These are phyloP conservation scores for Lagenidium giganteum DNA, from an alignment of 352 stramenopile species.

Conservation along the genomic window DNA sequence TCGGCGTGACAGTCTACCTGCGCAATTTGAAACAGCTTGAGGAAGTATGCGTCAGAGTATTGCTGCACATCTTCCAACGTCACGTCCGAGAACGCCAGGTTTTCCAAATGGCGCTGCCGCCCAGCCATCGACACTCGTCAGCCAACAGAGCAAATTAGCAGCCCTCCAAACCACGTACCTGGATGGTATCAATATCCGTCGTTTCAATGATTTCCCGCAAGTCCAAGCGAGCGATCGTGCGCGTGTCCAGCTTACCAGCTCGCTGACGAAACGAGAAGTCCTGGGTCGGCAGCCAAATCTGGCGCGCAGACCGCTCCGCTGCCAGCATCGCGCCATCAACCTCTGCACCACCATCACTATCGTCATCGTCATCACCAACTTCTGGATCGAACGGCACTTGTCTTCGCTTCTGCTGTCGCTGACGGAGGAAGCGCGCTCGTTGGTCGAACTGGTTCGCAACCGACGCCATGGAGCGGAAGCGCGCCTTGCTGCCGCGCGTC, in stretches of 20 bases:
- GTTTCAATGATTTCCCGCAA: slow-evolving; percentile 65
- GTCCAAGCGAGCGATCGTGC: slow-evolving; percentile 63
- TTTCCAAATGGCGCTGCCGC: slow-evolving; percentile 71
- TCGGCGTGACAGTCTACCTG: no score
- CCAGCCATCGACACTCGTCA: no score
- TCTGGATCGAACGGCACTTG: slow-evolving; percentile 11
- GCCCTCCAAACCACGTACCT: slow-evolving; percentile 17
- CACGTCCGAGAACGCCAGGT: slow-evolving; percentile 77
- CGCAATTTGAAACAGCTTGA: slow-evolving; percentile 83
- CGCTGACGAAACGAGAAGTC: slow-evolving; percentile 73
- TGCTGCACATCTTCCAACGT: slow-evolving; percentile 80
- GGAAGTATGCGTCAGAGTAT: slow-evolving; percentile 81
- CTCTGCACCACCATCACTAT: background rate
- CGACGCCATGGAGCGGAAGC: slow-evolving; percentile 4
- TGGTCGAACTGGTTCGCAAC: background rate
- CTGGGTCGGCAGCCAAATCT: slow-evolving; percentile 68
- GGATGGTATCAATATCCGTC: slow-evolving; percentile 72
- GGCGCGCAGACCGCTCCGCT: no score
- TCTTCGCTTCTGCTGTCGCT: slow-evolving; percentile 17
- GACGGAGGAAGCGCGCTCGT: slow-evolving; percentile 3
- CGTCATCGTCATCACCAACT: slow-evolving; percentile 5
- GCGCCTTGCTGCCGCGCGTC: background rate
- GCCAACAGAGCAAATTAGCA: no score
- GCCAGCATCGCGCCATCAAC: no score
- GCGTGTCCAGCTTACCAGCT: slow-evolving; percentile 68